Evolutionary conservation across 768 basidiomycete genomes (phyloP), one percentile per base, ranked within the genome.

Genomic region (Boletus pseudopeckii): DNA sequence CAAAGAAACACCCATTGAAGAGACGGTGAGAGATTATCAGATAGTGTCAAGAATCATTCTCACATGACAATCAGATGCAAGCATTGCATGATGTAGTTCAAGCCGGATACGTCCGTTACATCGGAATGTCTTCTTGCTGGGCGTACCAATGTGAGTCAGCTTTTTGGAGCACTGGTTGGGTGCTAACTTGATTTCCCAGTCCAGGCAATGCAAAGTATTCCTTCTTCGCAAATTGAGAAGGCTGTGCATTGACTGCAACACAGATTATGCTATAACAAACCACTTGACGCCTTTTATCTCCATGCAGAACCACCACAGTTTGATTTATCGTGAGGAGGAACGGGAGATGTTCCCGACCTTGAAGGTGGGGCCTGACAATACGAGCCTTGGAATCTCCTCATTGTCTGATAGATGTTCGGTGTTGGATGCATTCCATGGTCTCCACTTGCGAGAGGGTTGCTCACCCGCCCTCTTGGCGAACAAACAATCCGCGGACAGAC

Each of bases 301-400:
- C 43, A 45, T 45, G 43, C 28, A 45, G 17, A 30, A 45, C 26
- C 48, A 48, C 14, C 48, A 48, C 13, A 48, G 26, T 14, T 28
- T 48, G n/a, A 39, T 48, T 28, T 48, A 48, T 18, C 37, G 48
- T 26, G 48, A 48, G n/a, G 47, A 48, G 13, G 47, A 48, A 18
- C 47, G 47, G 26, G 37, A 38, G 36, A 48, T 48, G 47, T 38
- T 38, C 47, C 47, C 47, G 26, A 48, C 47, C 13, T 28, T 48
- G 26, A 28, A 46, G 26, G 41, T 45, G 14, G 7, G 26, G 15
- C 1, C 47, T 17, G 53, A 57, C 18, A 48, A 59, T 26, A 59
- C 53, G 41, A 37, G 24, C 67, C 10, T 22, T 15, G 20, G 84
- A 83, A 1, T 74, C 77, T 0, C 79, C 2, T 80, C 76, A 30